Percentiles rank a stretch among this genome's conserved stretches.
Evolutionary conservation across 345 rosid genomes (phyloP).

Genomic region (Limnanthes douglasii): DNA sequence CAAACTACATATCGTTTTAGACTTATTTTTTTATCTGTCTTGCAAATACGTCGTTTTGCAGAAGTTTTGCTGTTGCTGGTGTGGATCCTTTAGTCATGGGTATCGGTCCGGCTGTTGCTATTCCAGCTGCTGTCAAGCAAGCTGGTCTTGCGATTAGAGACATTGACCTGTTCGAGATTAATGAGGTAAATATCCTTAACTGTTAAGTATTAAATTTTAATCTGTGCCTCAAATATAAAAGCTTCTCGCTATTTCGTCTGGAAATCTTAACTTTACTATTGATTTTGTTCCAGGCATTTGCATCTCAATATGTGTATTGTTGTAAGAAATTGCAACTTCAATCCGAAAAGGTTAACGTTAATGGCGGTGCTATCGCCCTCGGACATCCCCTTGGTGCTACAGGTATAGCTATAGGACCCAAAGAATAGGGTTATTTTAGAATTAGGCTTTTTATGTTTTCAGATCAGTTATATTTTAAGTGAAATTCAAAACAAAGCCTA

Average conservation of each 20-base stretch:
- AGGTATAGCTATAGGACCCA: conserved; percentile 30
- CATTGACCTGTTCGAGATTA: conserved; percentile 78
- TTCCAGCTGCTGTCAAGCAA: conserved; percentile 75
- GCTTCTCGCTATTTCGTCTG: no score
- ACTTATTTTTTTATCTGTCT: conserved; percentile 2
- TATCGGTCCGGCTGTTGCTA: conserved; percentile 82
- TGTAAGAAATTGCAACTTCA: conserved; percentile 67
- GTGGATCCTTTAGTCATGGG: conserved; percentile 97
- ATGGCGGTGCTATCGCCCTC: conserved; percentile 92
- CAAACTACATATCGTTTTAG: no score
- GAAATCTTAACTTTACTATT: background rate
- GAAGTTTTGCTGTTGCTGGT: conserved; percentile 93
- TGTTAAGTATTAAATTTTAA: background rate
- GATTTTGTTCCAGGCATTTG: conserved; percentile 61
- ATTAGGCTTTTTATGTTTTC: no score
- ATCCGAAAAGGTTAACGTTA: conserved; percentile 65
- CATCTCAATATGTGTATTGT: conserved; percentile 81
- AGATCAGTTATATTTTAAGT: background rate
- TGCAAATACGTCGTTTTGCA: conserved; percentile 12
- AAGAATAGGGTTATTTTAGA: no score
- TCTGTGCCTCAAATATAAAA: background rate
- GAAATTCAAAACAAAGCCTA: background rate
- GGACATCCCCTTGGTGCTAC: conserved; percentile 98
- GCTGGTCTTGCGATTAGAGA: conserved; percentile 64
- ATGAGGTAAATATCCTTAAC: conserved; percentile 64